A percentile compares a stretch with the other conserved stretches of the same genome.
Evolutionary conservation across 2,329 filamentous ascomycete species (phyloP).

Genomic region (Chaetothyriales sp.): DNA sequence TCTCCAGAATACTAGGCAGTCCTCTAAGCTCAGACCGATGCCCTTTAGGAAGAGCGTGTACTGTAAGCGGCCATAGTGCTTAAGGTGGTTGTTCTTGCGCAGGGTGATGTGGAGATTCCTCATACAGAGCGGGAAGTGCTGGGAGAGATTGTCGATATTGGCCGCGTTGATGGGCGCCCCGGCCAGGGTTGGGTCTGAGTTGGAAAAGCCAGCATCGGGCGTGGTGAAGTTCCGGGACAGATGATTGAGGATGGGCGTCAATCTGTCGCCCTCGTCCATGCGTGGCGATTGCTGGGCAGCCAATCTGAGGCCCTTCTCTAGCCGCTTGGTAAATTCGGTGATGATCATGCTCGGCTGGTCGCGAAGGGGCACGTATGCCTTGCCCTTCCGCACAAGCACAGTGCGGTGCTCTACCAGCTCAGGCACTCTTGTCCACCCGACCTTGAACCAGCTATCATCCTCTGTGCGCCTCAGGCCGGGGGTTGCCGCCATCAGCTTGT

Average conservation of each 20-base stretch:
- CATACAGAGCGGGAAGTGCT: constrained; percentile 89
- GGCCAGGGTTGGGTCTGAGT: constrained; percentile 46
- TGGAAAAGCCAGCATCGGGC: constrained; percentile 67
- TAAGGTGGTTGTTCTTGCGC: constrained; percentile 75
- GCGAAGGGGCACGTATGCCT: constrained; percentile 75
- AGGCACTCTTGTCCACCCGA: constrained; percentile 86
- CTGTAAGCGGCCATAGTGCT: constrained; percentile 83
- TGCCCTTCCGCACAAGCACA: constrained; percentile 64
- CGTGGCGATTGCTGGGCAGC: constrained; percentile 83
- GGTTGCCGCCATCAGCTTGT: constrained; percentile 46
- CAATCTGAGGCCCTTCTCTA: constrained; percentile 75
- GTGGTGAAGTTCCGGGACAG: constrained; percentile 94
- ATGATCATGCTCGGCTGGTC: constrained; percentile 84
- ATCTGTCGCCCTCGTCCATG: constrained; percentile 87
- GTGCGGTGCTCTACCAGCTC: constrained; percentile 69
- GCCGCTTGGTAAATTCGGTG: constrained; percentile 62
- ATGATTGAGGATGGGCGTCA: constrained; percentile 60
- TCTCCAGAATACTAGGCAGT: constrained; percentile 85
- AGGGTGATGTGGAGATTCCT: constrained; percentile 73
- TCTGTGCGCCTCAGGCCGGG: constrained; percentile 40
- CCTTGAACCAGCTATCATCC: constrained; percentile 86
- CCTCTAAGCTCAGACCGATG: constrained; percentile 79
- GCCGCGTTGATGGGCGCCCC: constrained; percentile 62
- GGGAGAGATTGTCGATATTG: constrained; percentile 63
- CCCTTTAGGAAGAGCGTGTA: constrained; percentile 96